These are phyloP conservation scores for Hibiscus tridactylites DNA, from an alignment of 345 rosid genomes.

Conservation along the genomic window DNA sequence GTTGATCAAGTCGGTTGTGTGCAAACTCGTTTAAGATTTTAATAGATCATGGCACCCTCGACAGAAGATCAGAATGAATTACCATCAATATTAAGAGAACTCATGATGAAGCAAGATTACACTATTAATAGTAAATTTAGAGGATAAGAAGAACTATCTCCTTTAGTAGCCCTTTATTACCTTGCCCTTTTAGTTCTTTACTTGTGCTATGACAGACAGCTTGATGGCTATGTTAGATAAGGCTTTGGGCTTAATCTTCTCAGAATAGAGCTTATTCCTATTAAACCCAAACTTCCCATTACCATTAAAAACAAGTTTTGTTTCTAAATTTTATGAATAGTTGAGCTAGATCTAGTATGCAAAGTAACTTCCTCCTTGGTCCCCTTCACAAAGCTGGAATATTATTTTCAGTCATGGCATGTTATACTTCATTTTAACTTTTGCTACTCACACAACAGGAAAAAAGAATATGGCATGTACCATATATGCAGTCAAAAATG, in stretches of 20 bases:
- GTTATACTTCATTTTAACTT: background rate
- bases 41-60: background rate
- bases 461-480: constrained; percentile 28
- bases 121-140: background rate
- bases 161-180: background rate
- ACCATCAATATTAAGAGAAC: background rate
- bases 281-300: background rate
- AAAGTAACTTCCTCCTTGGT: background rate
- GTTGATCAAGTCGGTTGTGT: background rate
- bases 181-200: background rate
- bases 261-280: background rate
- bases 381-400: background rate
- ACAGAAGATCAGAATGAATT: background rate
- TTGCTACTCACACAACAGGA: background rate
- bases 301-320: background rate
- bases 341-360: background rate
- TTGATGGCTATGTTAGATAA: background rate
- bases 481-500: constrained; percentile 89
- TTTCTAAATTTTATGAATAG: background rate
- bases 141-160: background rate
- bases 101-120: background rate
- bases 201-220: background rate
- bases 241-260: background rate
- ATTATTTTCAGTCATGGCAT: background rate
- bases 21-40: background rate